A percentile compares a stretch with the other conserved stretches of the same genome.
phyloP scores from a whole-genome alignment of 495 filamentous ascomycete genomes.

The Penicillium parvum region DNA sequence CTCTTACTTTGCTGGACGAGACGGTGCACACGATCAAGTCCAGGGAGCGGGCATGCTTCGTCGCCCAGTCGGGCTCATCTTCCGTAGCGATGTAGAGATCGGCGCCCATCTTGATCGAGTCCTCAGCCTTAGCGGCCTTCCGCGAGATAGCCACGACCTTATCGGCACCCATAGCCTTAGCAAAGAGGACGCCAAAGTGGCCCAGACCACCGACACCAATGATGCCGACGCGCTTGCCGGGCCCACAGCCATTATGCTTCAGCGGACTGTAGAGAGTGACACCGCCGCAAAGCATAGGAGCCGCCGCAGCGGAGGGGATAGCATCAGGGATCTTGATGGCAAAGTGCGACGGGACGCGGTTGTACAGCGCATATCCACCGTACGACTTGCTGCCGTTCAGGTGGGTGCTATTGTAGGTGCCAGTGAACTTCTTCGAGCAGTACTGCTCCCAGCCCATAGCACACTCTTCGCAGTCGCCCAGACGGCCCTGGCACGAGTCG shows the following conservation, averaged over 20 bases:
- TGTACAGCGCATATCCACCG: constrained; percentile 68
- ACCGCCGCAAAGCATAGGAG: constrained; percentile 84
- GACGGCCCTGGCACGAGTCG: constrained; percentile 58
- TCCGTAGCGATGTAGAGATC: constrained; percentile 78
- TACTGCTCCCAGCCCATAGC: constrained; percentile 58
- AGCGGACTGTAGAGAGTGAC: constrained; percentile 75
- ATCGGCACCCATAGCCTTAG: constrained; percentile 67
- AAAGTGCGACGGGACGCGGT: constrained; percentile 67
- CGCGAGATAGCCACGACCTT: constrained; percentile 78
- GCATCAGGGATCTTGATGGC: constrained; percentile 74
- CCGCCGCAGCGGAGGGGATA: constrained; percentile 55
- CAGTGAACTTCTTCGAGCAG: constrained; percentile 56
- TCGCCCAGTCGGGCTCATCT: constrained; percentile 71
- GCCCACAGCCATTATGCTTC: constrained; percentile 67
- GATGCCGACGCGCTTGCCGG: constrained; percentile 79
- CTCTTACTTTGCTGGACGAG: constrained; percentile 53
- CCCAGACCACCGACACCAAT: constrained; percentile 82
- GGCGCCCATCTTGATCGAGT: constrained; percentile 58
- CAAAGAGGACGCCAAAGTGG: constrained; percentile 59
- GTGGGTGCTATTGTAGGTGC: constrained; percentile 37
- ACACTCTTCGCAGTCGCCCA: constrained; percentile 67
- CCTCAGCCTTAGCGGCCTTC: constrained; percentile 58
- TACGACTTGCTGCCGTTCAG: constrained; percentile 57
- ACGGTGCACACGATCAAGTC: constrained; percentile 85
- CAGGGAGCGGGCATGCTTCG: constrained; percentile 58